Conservation (phyloP, 306 rosid species). For the Vigna unguiculata region DNA sequence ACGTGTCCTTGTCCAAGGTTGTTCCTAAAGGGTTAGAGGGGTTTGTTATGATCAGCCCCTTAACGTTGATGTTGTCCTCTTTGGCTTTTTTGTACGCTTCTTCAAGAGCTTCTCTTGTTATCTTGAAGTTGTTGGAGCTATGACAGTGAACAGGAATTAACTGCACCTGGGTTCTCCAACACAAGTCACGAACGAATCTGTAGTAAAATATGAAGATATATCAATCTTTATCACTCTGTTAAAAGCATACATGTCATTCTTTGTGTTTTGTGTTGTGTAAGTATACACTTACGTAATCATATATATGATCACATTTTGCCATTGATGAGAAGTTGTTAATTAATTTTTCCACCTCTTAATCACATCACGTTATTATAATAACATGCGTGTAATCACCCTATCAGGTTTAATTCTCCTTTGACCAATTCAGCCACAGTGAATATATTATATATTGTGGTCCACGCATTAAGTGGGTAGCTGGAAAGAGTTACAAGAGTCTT, state of each 20-base stretch:
- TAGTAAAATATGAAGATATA: constrained; percentile 4
- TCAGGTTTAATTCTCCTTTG: constrained; percentile 29
- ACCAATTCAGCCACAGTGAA: constrained; percentile 3
- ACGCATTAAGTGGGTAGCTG: not conserved
- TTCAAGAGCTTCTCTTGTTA: constrained; percentile 75
- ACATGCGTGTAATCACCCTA: not conserved
- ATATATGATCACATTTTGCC: not conserved
- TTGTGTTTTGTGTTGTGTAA: not conserved
- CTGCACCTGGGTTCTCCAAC: constrained; percentile 80
- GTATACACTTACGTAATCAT: not conserved
- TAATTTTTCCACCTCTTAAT: constrained; percentile 9
- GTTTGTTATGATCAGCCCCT: constrained; percentile 81
- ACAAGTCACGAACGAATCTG: constrained; percentile 77
- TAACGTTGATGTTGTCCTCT: constrained; percentile 64
- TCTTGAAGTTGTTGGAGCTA: constrained; percentile 74
- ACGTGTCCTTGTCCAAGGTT: constrained; percentile 61
- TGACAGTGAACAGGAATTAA: constrained; percentile 73
- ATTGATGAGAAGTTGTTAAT: not conserved
- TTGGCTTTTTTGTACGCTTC: constrained; percentile 66
- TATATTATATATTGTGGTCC: constrained; percentile 20
- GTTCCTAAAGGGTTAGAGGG: constrained; percentile 95
- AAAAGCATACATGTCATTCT: not conserved
- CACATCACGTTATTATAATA: not conserved
- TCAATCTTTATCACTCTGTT: not conserved
- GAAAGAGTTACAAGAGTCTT: not conserved